Evolutionary conservation across 2,329 filamentous ascomycete genomes (phyloP), one percentile per base, ranked within the genome.

Genomic region (Ophiocordyceps camponoti-saundersi): DNA sequence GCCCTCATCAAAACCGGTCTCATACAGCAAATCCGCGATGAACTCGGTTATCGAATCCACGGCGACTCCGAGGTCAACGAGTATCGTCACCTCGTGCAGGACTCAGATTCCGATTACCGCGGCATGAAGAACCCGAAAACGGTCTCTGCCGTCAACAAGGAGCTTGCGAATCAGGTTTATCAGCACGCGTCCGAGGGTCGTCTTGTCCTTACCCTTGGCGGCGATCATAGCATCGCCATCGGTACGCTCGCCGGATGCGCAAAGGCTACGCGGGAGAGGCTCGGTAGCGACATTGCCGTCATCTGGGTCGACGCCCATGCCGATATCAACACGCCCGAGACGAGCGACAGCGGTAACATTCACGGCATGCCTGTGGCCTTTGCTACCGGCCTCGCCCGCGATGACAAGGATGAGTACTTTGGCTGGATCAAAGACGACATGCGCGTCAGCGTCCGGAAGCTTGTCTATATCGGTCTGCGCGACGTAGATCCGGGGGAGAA

Each of bases 261-360:
- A 34, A 85, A 82, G 68, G 92, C 90, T 0, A 81, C 86, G 40
- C 79, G 85, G 49, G 89, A 98, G 72, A 71, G 90, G 18, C 69
- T 94, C 49, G 78, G 71, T 42, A 75, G 82, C 48, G 90, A 96
- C 57, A 80, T 95, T 52, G 92, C 88, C 13, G 86, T 98, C 48
- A 93, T 98, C 63, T 98, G 92, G 92, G 92, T 98, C 30, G 92
- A 98, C 65, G 92, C 92, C 23, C 92, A 98, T 65, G 83, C 90
- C 47, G 92, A 98, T 65, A 95, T 98, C 71, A 98, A 98, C 69
- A 88, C 85, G 1, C 92, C 90, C 46, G 89, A 96, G 75, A 82
- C 79, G 44, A 90, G 83, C 53, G 84, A 75, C 41, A 92, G 84
- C 54, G 92, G 92, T 32, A 96, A 96, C 66, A 84, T 98, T 52